A percentile compares a stretch with the other conserved stretches of the same genome.
Evolutionary conservation across 1,139 yeast species (phyloP).

Genomic region (Hyphopichia pseudoburtonii): DNA sequence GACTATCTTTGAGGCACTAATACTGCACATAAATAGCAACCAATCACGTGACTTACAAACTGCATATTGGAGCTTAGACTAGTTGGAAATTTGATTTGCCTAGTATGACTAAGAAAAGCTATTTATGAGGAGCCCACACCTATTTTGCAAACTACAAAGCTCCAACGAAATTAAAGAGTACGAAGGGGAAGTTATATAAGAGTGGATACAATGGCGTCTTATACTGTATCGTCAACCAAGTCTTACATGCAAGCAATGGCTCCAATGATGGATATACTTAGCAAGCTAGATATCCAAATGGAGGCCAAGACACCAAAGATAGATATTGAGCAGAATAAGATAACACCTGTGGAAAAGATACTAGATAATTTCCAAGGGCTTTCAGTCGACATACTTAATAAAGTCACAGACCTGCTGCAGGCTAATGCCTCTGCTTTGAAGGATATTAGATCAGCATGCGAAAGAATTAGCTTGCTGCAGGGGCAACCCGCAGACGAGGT

Average conservation of each 20-base stretch:
- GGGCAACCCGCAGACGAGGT: slow-evolving; percentile 16
- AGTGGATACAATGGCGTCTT: slow-evolving; percentile 36
- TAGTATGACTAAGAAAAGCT: too few species aligned
- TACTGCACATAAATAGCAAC: slow-evolving; percentile 6
- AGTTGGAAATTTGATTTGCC: too few species aligned
- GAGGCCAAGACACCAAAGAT: slow-evolving; percentile 28
- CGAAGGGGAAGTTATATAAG: too few species aligned
- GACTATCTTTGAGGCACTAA: too few species aligned
- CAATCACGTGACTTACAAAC: slow-evolving; percentile 3
- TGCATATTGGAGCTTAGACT: too few species aligned
- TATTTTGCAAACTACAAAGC: too few species aligned
- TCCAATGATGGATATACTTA: slow-evolving; percentile 53
- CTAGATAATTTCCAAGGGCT: slow-evolving; percentile 31
- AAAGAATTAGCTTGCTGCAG: slow-evolving; percentile 18
- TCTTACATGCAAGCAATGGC: slow-evolving; percentile 80
- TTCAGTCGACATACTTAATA: slow-evolving; percentile 31
- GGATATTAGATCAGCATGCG: slow-evolving; percentile 29
- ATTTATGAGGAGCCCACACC: too few species aligned
- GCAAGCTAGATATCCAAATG: slow-evolving; percentile 24
- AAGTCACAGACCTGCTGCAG: slow-evolving; percentile 21
- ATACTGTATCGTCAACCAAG: slow-evolving; percentile 61
- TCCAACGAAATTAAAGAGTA: too few species aligned
- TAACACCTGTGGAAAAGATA: slow-evolving; percentile 27
- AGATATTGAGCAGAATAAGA: slow-evolving; percentile 31
- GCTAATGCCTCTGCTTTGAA: slow-evolving; percentile 10